Conservation (phyloP, 768 basidiomycete species). For the Leucosporidium creatinivorum region DNA sequence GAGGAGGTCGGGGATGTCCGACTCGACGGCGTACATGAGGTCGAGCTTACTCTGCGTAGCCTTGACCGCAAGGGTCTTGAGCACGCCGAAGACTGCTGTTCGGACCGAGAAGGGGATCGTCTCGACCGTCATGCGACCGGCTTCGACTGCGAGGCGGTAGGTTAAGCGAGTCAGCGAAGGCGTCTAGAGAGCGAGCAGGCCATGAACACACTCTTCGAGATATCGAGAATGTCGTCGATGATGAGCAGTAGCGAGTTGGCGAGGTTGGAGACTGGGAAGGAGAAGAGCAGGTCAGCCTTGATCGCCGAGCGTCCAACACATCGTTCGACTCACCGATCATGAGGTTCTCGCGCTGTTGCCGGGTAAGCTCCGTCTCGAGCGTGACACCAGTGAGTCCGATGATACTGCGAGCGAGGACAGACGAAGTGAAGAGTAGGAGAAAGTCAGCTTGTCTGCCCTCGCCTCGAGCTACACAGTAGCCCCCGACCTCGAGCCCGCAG, state of each 20-base stretch:
- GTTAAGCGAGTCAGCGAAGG: neutral
- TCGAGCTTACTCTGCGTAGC: constrained; percentile 95
- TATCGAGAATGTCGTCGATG: constrained; percentile 99
- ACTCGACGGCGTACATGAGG: constrained; percentile 90
- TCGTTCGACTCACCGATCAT: constrained; percentile 48
- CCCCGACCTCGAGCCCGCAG: neutral
- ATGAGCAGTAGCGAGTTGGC: constrained; percentile 88
- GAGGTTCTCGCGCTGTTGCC: constrained; percentile 90
- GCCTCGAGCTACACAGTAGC: neutral
- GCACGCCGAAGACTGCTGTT: constrained; percentile 92
- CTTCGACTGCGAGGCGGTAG: constrained; percentile 63
- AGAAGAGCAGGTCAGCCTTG: neutral
- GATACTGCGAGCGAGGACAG: constrained; percentile 77
- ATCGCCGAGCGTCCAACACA: no score
- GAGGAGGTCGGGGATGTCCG: constrained; percentile 90
- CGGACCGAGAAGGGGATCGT: constrained; percentile 95
- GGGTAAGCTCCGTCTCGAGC: constrained; percentile 87
- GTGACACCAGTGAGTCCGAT: constrained; percentile 99
- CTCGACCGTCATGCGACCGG: constrained; percentile 99
- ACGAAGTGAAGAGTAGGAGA: neutral
- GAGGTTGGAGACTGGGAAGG: constrained; percentile 65
- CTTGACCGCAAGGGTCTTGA: constrained; percentile 95
- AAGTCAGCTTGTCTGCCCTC: neutral
- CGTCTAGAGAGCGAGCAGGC: neutral
- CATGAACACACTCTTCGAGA: constrained; percentile 80